These are phyloP conservation scores for Boletus huronensis DNA, from an alignment of 768 basidiomycete genomes.

Conservation along the genomic window DNA sequence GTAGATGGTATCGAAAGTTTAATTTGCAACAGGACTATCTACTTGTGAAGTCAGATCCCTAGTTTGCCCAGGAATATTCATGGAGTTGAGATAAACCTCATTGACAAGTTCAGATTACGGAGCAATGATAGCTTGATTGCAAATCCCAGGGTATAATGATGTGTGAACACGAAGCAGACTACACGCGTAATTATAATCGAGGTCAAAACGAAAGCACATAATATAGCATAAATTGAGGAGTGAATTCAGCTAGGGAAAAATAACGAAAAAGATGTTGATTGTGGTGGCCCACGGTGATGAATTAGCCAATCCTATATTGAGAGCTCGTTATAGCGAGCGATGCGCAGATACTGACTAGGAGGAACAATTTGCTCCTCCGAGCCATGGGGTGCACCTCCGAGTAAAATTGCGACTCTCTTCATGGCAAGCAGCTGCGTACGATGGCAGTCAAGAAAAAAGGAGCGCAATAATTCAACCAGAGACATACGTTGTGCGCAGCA, in stretches of 20 bases:
- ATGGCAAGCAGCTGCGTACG: neutral
- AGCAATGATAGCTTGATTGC: no score
- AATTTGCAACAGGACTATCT: no score
- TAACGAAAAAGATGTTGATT: no score
- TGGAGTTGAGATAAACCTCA: no score
- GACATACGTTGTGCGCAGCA: neutral
- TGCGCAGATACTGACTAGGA: neutral
- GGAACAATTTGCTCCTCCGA: neutral
- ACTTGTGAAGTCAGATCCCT: no score
- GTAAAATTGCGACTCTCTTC: neutral
- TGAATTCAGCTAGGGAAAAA: no score
- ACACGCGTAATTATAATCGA: neutral
- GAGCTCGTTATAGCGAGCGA: neutral
- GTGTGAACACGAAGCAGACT: neutral
- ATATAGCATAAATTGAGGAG: no score
- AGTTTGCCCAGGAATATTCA: no score
- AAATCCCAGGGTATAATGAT: neutral
- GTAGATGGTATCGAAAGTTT: no score
- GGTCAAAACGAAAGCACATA: neutral
- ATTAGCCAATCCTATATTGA: neutral
- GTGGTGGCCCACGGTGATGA: no score
- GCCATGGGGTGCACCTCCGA: neutral
- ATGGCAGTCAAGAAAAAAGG: neutral
- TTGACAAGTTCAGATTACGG: no score
- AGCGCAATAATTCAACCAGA: neutral